Evolutionary conservation across 306 rosid species (phyloP), one percentile per base, ranked within the genome.

Genomic region (Lagenaria siceraria): DNA sequence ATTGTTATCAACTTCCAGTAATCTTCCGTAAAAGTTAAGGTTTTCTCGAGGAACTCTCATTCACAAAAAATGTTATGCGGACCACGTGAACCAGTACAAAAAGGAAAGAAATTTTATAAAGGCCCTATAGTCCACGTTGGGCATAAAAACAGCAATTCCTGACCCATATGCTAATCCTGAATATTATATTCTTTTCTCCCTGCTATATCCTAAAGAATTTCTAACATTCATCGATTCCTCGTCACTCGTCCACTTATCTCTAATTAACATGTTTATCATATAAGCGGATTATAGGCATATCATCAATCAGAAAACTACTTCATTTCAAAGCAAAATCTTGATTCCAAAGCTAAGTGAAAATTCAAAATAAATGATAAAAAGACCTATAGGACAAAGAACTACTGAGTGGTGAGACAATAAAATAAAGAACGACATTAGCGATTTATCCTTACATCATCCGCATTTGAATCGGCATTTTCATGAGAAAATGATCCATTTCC

Each of bases 361-460:
- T 68, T 42, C 6, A 43, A 68, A 40, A 42, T 13, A 68, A 42
- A 69, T 43, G 18, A 69, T 63, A 33, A 31, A 62, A 22, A 69
- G 10, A 69, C n/a, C 49, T 4, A 33, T 33, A 13, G 31, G 33
- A 63, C 70, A 69, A 33, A 63, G 68, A 40, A 69, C 55, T 43
- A 43, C 8, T 21, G 35, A 2, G 36, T 43, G 55, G 55, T 69
- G 21, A 22, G 21, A 69, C 4, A 69, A 5, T 40, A 69, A 43
- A 42, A 25, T 22, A 74, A 33, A 54, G 42, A 75, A 53, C 53
- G 40, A 27, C 35, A 53, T 1, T 38, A 60, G 56, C 52, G 12
- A 75, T 51, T 18, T 29, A 77, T 55, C 82, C 99, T 89, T 87
- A 95, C 99, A 79, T 92, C 99, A 69, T 90, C 90, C 54, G 88